Evolutionary conservation across 2,329 filamentous ascomycete species (phyloP).

Genomic region (Colletotrichum tabaci): DNA sequence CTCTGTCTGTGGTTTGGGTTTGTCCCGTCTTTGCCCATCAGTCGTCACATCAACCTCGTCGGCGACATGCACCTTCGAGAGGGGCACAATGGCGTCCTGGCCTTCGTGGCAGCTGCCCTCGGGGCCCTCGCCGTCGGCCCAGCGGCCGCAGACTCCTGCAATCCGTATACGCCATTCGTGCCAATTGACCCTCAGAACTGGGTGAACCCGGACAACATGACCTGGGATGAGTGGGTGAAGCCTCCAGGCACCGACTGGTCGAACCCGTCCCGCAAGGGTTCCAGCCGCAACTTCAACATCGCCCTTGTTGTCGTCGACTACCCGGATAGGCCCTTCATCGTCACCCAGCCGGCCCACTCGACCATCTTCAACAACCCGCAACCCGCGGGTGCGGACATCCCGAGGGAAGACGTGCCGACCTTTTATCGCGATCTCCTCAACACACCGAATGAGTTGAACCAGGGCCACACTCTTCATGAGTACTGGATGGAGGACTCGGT

Average conservation of each 20-base stretch:
- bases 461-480: conserved; percentile 68
- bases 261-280: conserved; percentile 60
- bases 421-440: conserved; percentile 68
- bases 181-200: conserved; percentile 67
- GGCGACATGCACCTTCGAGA: conserved; percentile 27
- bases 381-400: conserved; percentile 52
- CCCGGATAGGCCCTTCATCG: conserved; percentile 62
- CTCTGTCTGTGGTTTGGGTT: background rate
- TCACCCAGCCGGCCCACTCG: conserved; percentile 61
- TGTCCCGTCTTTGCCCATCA: background rate
- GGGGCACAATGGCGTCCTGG: conserved; percentile 24
- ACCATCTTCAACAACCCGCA: conserved; percentile 67
- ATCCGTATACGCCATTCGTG: conserved; percentile 59
- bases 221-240: conserved; percentile 63
- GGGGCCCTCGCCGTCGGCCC: conserved; percentile 20
- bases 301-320: conserved; percentile 69
- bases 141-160: conserved; percentile 24
- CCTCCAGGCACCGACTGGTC: conserved; percentile 65
- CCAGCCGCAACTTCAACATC: conserved; percentile 68
- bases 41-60: background rate
- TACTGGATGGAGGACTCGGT: conserved; percentile 72
- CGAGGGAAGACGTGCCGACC: conserved; percentile 61
- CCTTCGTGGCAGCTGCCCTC: conserved; percentile 27
- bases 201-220: conserved; percentile 69
- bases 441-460: conserved; percentile 63